phyloP scores from a whole-genome alignment of 1,139 yeast species.

The Suhomyces yuchorum region DNA sequence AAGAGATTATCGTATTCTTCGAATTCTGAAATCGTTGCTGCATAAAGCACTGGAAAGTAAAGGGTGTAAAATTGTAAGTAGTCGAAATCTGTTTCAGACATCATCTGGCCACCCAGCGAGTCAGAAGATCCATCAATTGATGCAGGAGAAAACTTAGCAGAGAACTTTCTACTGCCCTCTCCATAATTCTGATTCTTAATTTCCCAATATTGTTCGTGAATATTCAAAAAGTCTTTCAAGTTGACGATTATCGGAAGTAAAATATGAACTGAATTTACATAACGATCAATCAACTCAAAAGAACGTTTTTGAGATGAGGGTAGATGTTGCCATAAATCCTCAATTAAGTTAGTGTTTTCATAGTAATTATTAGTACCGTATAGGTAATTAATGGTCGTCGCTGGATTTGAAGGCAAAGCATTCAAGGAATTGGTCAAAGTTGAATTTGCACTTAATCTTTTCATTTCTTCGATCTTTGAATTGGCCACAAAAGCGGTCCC shows the following conservation, averaged over 20 bases:
- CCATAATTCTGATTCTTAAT: conserved; percentile 16
- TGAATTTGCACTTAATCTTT: conserved; percentile 11
- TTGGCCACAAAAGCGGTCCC: background rate
- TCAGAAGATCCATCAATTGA: conserved; percentile 4
- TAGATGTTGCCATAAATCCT: conserved; percentile 35
- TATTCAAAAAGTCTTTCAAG: conserved; percentile 43
- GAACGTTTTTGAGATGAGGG: conserved; percentile 49
- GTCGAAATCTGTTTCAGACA: conserved; percentile 26
- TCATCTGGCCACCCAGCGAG: background rate
- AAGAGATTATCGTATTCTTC: conserved; percentile 53
- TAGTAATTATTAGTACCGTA: conserved; percentile 49
- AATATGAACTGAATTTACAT: conserved; percentile 54
- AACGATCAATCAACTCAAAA: conserved; percentile 50
- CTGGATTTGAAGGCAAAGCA: conserved; percentile 39
- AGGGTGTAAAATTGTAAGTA: conserved; percentile 48
- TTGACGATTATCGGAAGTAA: conserved; percentile 52
- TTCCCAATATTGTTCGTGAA: conserved; percentile 56
- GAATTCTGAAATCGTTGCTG: conserved; percentile 56
- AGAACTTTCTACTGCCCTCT: conserved; percentile 2
- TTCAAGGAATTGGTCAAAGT: conserved; percentile 30
- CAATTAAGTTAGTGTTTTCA: conserved; percentile 39
- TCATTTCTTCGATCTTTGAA: background rate
- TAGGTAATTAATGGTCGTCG: conserved; percentile 43
- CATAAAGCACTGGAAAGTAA: conserved; percentile 54
- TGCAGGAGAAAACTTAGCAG: conserved; percentile 4